Evolutionary conservation across 345 rosid species (phyloP).

Genomic region (Aquilaria yunnanensis): DNA sequence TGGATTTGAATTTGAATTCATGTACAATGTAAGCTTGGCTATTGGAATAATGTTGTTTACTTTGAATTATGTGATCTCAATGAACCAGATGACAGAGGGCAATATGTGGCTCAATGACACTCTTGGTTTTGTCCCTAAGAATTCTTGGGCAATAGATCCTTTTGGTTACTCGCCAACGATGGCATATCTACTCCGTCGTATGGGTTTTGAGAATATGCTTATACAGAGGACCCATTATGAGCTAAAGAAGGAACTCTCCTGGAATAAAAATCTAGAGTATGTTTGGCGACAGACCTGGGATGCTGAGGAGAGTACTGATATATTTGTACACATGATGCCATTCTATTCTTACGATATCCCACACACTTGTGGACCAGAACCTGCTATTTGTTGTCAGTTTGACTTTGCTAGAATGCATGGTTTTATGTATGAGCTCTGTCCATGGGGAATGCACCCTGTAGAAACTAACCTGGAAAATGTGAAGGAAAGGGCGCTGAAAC

Average conservation of each 20-base stretch:
- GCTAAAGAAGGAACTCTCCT: constrained; percentile 95
- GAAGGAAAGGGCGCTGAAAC: constrained; percentile 72
- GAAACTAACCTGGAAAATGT: constrained; percentile 81
- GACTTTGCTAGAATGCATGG: constrained; percentile 78
- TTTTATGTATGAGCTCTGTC: constrained; percentile 66
- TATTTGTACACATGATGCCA: constrained; percentile 99
- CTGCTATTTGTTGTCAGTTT: constrained; percentile 96
- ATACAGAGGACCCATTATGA: constrained; percentile 98
- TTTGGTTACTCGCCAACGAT: constrained; percentile 97
- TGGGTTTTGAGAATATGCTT: constrained; percentile 99
- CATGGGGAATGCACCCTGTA: constrained; percentile 74
- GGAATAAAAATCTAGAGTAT: constrained; percentile 82
- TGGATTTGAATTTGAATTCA: too few relatives aligned
- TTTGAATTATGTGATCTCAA: constrained; percentile 6
- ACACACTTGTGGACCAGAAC: constrained; percentile 99
- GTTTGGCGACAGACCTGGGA: constrained; percentile 99
- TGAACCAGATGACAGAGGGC: constrained; percentile 81
- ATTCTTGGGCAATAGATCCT: constrained; percentile 98
- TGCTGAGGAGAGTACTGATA: constrained; percentile 82
- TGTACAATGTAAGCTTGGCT: too few relatives aligned
- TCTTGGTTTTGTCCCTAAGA: constrained; percentile 84
- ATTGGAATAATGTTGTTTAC: background rate
- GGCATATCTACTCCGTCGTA: constrained; percentile 95
- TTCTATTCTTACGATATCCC: constrained; percentile 96
- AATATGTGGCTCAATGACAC: constrained; percentile 95